A percentile compares a stretch with the other conserved stretches of the same genome.
Conservation (phyloP, 139 green algal genomes). For the Tetraselmis chui region DNA sequence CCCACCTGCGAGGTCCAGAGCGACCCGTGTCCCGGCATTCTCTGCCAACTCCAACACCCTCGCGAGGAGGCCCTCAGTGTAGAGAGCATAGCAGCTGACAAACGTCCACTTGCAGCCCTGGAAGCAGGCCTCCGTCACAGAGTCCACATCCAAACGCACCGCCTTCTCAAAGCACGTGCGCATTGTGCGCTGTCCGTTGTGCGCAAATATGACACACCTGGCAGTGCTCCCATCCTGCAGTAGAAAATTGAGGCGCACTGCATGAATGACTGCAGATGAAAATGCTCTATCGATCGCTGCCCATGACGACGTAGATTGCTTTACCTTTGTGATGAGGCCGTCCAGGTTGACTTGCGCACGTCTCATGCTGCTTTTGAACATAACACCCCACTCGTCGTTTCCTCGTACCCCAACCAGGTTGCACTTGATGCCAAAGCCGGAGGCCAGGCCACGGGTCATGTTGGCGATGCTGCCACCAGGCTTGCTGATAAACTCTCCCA, state of each 20-base stretch:
- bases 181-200: slow-evolving; percentile 52
- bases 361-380: slow-evolving; percentile 43
- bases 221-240: slow-evolving; percentile 8
- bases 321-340: slow-evolving; percentile 16
- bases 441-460: slow-evolving; percentile 22
- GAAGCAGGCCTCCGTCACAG: slow-evolving; percentile 30
- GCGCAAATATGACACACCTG: slow-evolving; percentile 46
- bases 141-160: slow-evolving; percentile 9
- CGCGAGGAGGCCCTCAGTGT: slow-evolving; percentile 37
- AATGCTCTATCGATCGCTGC: background rate
- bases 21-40: slow-evolving; percentile 31
- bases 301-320: slow-evolving; percentile 29
- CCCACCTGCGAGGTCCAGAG: slow-evolving; percentile 42
- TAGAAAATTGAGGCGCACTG: background rate
- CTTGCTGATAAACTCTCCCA: slow-evolving; percentile 45
- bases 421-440: slow-evolving; percentile 24
- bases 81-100: slow-evolving; percentile 42
- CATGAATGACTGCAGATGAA: background rate
- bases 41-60: slow-evolving; percentile 27
- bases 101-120: slow-evolving; percentile 31
- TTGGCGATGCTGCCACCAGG: slow-evolving; percentile 43
- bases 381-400: slow-evolving; percentile 42
- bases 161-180: slow-evolving; percentile 43
- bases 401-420: slow-evolving; percentile 19
- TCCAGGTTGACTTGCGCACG: slow-evolving; percentile 28